phyloP scores from a whole-genome alignment of 441 rosid species.

The Erodium trifolium region DNA sequence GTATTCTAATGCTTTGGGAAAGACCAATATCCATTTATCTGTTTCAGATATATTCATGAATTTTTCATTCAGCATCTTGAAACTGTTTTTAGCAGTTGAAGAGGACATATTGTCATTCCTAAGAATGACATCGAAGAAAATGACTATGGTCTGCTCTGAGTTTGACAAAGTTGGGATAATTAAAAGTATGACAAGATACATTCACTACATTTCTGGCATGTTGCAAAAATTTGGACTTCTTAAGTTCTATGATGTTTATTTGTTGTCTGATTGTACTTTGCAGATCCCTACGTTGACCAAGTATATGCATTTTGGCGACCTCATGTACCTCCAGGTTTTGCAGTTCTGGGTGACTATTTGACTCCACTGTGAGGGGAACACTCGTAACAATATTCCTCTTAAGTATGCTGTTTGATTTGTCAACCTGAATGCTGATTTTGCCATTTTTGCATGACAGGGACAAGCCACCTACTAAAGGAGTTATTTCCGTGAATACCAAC shows the following conservation, averaged over 20 bases:
- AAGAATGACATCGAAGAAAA: conserved; percentile 82
- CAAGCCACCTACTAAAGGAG: conserved; percentile 95
- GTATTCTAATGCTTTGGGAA: conserved; percentile 89
- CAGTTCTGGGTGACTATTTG: conserved; percentile 88
- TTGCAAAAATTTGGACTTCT: conserved; percentile 3
- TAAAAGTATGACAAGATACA: conserved; percentile 41
- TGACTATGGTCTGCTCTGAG: conserved; percentile 74
- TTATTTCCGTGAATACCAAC: conserved; percentile 77
- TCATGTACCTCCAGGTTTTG: conserved; percentile 91
- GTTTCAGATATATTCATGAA: conserved; percentile 91
- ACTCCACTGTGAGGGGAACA: conserved; percentile 67
- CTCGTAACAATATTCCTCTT: conserved; percentile 13
- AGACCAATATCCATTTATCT: conserved; percentile 58
- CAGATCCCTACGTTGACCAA: conserved; percentile 64
- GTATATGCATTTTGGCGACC: conserved; percentile 87
- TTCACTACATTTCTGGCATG: conserved; percentile 4
- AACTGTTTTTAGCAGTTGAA: conserved; percentile 83
- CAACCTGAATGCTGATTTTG: conserved; percentile 13
- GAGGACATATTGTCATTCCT: conserved; percentile 86
- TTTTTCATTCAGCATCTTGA: conserved; percentile 90
- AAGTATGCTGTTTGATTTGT: conserved; percentile 16
- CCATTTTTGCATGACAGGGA: conserved; percentile 55
- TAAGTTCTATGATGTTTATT: conserved; percentile 22
- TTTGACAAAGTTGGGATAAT: conserved; percentile 88
- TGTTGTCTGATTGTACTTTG: conserved; percentile 21